A percentile compares a stretch with the other conserved stretches of the same genome.
Evolutionary conservation across 331 rosid genomes (phyloP).

Genomic region (Malus hybrid): DNA sequence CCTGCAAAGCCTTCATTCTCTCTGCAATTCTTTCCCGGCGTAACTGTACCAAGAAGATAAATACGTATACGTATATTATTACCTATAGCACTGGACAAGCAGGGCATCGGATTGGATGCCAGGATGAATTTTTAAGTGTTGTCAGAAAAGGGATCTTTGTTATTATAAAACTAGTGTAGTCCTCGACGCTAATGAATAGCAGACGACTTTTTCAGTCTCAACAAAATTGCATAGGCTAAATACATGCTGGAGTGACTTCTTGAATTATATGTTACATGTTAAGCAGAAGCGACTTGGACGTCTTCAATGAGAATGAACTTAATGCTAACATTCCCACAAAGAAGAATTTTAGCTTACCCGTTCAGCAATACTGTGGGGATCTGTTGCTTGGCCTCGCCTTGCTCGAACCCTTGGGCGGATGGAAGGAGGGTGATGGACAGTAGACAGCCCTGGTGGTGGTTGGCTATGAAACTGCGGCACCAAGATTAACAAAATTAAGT

Average conservation of each 20-base stretch:
- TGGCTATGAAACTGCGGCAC: conserved; percentile 55
- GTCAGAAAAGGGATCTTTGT: neutral
- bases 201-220: neutral
- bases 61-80: neutral
- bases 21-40: conserved; percentile 99
- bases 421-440: conserved; percentile 52
- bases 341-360: conserved; percentile 37
- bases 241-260: neutral
- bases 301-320: neutral
- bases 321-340: neutral
- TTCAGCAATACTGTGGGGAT: conserved; percentile 97
- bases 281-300: neutral
- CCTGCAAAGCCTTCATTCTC: conserved; percentile 98
- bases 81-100: neutral
- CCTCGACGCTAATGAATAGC: neutral
- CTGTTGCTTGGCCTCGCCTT: conserved; percentile 97
- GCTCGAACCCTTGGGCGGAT: conserved; percentile 94
- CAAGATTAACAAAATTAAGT: conserved; percentile 12
- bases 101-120: neutral
- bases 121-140: neutral
- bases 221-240: neutral
- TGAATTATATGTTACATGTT: too few relatives aligned
- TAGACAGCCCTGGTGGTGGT: conserved; percentile 22
- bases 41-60: conserved; percentile 40
- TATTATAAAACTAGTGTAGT: neutral